phyloP scores from a whole-genome alignment of 139 green algal genomes.

The Chlorella sorokiniana region DNA sequence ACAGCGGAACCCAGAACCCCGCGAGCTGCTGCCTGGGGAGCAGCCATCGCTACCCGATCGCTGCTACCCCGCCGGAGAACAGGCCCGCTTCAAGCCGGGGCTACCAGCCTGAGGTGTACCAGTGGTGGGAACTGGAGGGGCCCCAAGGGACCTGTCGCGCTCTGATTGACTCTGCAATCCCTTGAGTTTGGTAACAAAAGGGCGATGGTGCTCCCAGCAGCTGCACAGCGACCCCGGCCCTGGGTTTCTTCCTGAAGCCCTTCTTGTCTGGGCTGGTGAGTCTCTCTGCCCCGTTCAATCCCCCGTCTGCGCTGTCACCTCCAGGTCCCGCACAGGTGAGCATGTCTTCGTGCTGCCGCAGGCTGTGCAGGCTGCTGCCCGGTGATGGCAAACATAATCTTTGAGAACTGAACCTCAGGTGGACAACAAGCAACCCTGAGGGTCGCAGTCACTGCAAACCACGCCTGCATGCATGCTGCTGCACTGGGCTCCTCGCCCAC shows the following conservation, averaged over 20 bases:
- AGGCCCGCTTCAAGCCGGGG: too few relatives aligned
- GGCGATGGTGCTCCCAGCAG: neutral
- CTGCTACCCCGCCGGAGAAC: too few relatives aligned
- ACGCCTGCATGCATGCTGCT: conserved; percentile 1
- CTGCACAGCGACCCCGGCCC: neutral
- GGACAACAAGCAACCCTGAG: conserved; percentile 48
- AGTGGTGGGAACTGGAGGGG: too few relatives aligned
- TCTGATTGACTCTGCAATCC: neutral
- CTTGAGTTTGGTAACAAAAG: neutral
- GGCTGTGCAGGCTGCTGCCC: conserved; percentile 1
- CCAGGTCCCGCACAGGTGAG: neutral
- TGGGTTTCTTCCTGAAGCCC: neutral
- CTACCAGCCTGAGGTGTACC: too few relatives aligned
- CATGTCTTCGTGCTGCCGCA: neutral
- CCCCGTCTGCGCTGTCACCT: too few relatives aligned
- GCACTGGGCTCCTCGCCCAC: neutral
- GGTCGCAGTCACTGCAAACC: conserved; percentile 18
- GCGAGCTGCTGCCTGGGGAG: neutral
- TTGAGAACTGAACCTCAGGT: conserved; percentile 55
- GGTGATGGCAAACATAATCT: conserved; percentile 52
- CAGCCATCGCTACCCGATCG: conserved; percentile 8
- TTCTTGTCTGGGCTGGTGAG: neutral
- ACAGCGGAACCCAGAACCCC: conserved; percentile 23
- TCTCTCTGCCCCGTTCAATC: too few relatives aligned
- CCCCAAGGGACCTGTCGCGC: too few relatives aligned